These are phyloP conservation scores for Neurospora sp. DNA, from an alignment of 495 filamentous ascomycete species.

Conservation along the genomic window DNA sequence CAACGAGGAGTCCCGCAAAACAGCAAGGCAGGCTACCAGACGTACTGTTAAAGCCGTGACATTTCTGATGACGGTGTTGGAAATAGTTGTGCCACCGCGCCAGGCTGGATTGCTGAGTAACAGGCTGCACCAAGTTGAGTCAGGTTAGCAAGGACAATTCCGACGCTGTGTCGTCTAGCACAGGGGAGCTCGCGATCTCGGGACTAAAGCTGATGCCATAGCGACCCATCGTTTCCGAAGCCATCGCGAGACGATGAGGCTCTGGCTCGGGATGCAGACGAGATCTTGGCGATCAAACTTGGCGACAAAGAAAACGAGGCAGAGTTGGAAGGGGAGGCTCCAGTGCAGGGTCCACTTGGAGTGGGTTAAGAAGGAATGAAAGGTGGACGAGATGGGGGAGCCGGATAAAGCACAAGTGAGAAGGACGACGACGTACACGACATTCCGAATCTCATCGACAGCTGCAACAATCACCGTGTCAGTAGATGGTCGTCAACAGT, in stretches of 20 bases:
- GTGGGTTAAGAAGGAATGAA: background rate
- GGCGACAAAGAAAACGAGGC: background rate
- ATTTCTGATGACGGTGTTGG: constrained; percentile 38
- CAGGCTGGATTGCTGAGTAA: constrained; percentile 39
- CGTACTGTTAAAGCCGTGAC: constrained; percentile 39
- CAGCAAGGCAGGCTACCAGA: constrained; percentile 1
- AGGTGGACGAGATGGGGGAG: background rate
- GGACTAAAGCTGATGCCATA: background rate
- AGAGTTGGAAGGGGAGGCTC: background rate
- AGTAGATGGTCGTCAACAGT: constrained; percentile 8
- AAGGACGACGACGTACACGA: constrained; percentile 19
- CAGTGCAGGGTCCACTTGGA: background rate
- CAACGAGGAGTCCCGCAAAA: background rate
- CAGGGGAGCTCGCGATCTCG: background rate
- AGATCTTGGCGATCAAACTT: background rate
- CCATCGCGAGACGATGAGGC: background rate
- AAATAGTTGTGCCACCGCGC: constrained; percentile 27
- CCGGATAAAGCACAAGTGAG: background rate
- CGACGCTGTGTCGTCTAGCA: background rate
- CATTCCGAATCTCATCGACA: constrained; percentile 30
- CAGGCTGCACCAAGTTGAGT: constrained; percentile 20
- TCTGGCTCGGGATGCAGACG: background rate
- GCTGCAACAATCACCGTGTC: constrained; percentile 20
- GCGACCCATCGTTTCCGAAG: background rate
- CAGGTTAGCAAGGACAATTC: background rate